Conservation (phyloP, 179 eudicot genomes). For the Spinacia oleracea region DNA sequence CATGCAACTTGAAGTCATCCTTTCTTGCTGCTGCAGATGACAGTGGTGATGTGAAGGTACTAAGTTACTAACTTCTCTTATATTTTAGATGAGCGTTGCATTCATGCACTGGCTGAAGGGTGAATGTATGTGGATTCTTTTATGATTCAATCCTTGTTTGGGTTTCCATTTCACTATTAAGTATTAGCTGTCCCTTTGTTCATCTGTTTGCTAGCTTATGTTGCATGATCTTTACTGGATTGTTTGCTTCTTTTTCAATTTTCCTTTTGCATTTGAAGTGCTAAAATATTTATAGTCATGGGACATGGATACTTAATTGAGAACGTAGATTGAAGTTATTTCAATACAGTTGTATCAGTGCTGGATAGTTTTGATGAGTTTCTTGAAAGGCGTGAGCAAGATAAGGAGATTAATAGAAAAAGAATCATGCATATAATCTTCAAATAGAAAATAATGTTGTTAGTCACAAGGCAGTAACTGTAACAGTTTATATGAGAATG, state of each 20-base stretch:
- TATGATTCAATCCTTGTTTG: neutral
- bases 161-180: neutral
- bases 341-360: neutral
- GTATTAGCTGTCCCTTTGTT: neutral
- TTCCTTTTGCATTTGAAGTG: conserved; percentile 2
- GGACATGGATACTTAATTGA: neutral
- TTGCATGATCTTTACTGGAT: neutral
- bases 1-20: conserved; percentile 76
- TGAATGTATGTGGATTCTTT: neutral
- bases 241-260: no score
- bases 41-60: conserved; percentile 84
- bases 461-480: neutral
- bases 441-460: neutral
- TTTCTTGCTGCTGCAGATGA: conserved; percentile 97
- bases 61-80: conserved; percentile 21
- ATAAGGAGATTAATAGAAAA: neutral
- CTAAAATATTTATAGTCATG: neutral
- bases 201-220: neutral
- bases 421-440: neutral
- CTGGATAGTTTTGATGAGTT: neutral
- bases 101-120: neutral
- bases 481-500: neutral
- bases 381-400: neutral
- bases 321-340: neutral
- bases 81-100: neutral